Evolutionary conservation across 1,284 basidiomycete species (phyloP).

Genomic region (Sanghuangporus sanghuang): DNA sequence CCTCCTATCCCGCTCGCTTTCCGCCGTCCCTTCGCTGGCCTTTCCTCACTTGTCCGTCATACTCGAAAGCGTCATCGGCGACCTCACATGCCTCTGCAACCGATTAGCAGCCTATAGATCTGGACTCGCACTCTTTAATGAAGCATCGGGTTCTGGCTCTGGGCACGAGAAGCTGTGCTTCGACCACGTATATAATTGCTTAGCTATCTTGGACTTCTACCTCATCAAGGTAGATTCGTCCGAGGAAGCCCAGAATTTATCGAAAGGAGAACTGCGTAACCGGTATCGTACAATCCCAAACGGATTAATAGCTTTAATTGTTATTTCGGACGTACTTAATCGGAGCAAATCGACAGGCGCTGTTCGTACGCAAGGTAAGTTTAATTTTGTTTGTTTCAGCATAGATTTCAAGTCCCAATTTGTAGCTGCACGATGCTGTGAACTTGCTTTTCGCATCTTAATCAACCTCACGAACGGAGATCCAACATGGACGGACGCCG

Average conservation of each 20-base stretch:
- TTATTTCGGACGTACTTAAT: conserved; percentile 32
- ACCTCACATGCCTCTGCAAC: conserved; percentile 34
- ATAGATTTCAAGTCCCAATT: background rate
- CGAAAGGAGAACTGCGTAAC: background rate
- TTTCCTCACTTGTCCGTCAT: conserved; percentile 32
- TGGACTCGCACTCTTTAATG: conserved; percentile 37
- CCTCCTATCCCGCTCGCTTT: conserved; percentile 43
- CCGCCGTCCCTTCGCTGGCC: conserved; percentile 33
- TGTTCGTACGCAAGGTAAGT: conserved; percentile 4
- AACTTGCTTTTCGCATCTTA: conserved; percentile 55
- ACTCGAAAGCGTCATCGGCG: conserved; percentile 33
- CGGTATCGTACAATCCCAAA: conserved; percentile 21
- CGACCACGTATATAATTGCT: conserved; percentile 46
- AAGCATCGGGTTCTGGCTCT: conserved; percentile 20
- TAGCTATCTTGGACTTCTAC: conserved; percentile 57
- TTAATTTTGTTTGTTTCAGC: background rate
- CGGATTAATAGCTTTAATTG: conserved; percentile 44
- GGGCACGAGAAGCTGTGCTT: conserved; percentile 33
- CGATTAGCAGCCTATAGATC: conserved; percentile 37
- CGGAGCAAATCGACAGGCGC: conserved; percentile 12
- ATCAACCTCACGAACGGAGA: conserved; percentile 65
- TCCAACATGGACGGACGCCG: conserved; percentile 43
- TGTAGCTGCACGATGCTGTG: conserved; percentile 44
- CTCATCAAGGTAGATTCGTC: conserved; percentile 35
- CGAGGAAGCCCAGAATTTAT: conserved; percentile 4